Conservation (phyloP, 2,329 filamentous ascomycete species). For the Mycocentrospora acerina region DNA sequence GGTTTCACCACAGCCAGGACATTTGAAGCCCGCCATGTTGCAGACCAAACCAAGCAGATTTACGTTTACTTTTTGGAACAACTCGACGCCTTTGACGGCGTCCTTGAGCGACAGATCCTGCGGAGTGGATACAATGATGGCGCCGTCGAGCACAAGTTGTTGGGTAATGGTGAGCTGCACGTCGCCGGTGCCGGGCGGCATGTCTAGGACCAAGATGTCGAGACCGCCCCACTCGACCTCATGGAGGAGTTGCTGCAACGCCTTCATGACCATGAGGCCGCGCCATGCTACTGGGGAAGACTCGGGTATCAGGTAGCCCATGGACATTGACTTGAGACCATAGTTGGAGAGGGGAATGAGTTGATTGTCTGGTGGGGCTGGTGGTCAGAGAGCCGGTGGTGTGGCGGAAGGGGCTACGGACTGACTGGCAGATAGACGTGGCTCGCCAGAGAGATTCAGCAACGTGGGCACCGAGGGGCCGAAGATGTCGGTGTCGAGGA, state of each 20-base stretch:
- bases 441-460: conserved; percentile 78
- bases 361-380: conserved; percentile 62
- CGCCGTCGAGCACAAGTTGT: conserved; percentile 83
- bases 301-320: conserved; percentile 87
- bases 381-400: conserved; percentile 7
- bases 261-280: conserved; percentile 97
- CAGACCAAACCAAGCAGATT: conserved; percentile 77
- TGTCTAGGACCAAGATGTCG: conserved; percentile 84
- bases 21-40: conserved; percentile 45
- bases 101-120: conserved; percentile 92
- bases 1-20: conserved; percentile 52
- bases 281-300: conserved; percentile 89
- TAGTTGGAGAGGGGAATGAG: conserved; percentile 89
- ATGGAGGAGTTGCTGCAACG: conserved; percentile 90
- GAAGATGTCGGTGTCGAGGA: conserved; percentile 95
- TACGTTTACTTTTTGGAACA: conserved; percentile 85
- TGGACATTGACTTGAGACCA: conserved; percentile 97
- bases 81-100: conserved; percentile 85
- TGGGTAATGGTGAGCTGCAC: conserved; percentile 97
- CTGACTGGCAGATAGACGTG: conserved; percentile 71
- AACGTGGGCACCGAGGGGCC: conserved; percentile 92
- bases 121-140: conserved; percentile 87
- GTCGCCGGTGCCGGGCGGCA: conserved; percentile 93
- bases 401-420: conserved; percentile 14
- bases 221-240: conserved; percentile 92